These are phyloP conservation scores for Plectosphaerella plurivora DNA, from an alignment of 2,329 filamentous ascomycete species.

Conservation along the genomic window DNA sequence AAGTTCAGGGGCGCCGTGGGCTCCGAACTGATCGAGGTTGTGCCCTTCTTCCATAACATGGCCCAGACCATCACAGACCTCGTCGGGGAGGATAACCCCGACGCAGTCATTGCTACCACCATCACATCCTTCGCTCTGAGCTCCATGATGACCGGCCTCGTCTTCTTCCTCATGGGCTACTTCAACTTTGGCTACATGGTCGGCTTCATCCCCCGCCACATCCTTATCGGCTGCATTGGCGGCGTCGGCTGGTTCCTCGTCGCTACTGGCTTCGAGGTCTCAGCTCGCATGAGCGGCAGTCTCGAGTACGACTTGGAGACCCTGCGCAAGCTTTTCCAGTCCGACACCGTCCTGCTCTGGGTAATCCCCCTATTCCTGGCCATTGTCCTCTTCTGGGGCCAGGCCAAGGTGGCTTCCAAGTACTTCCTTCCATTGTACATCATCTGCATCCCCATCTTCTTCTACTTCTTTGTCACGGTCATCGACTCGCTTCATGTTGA, in stretches of 20 bases:
- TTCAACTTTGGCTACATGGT: slow-evolving; percentile 89
- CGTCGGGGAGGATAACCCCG: slow-evolving; percentile 75
- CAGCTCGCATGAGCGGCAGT: slow-evolving; percentile 79
- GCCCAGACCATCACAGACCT: slow-evolving; percentile 76
- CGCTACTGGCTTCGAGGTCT: slow-evolving; percentile 89
- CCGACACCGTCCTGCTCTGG: slow-evolving; percentile 80
- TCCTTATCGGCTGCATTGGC: slow-evolving; percentile 94
- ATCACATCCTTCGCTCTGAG: slow-evolving; percentile 89
- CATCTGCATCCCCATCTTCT: slow-evolving; percentile 67
- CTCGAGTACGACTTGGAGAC: slow-evolving; percentile 78
- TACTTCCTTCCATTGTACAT: slow-evolving; percentile 88
- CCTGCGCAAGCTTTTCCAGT: slow-evolving; percentile 65
- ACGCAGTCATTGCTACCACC: slow-evolving; percentile 88
- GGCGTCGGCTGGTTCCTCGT: slow-evolving; percentile 95
- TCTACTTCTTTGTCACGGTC: slow-evolving; percentile 72
- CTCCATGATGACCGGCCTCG: slow-evolving; percentile 82
- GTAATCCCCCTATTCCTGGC: slow-evolving; percentile 72
- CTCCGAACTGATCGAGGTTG: slow-evolving; percentile 97
- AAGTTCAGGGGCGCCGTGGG: slow-evolving; percentile 88
- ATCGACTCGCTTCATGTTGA: slow-evolving; percentile 65
- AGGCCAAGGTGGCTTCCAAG: slow-evolving; percentile 73
- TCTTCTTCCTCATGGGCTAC: slow-evolving; percentile 87
- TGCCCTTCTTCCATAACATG: slow-evolving; percentile 99
- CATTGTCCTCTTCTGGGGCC: slow-evolving; percentile 69
- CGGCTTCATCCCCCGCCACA: slow-evolving; percentile 94